A percentile compares a stretch with the other conserved stretches of the same genome.
phyloP scores from a whole-genome alignment of 345 rosid species.

The Corchorus capsularis region DNA sequence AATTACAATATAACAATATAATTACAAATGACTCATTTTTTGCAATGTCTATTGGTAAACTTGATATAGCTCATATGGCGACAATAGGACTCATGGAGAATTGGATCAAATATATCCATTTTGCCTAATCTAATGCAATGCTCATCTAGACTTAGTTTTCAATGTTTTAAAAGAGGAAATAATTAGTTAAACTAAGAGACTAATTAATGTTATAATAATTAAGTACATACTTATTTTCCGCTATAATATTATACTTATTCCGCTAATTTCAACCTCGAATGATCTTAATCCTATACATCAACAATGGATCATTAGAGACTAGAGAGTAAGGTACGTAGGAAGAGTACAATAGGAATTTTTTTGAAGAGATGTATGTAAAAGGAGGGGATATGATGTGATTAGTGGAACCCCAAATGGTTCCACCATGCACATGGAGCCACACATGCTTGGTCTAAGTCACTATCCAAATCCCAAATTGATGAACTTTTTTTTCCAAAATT shows the following conservation, averaged over 20 bases:
- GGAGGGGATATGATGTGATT: not conserved
- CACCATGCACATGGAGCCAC: conserved; percentile 39
- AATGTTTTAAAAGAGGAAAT: not conserved
- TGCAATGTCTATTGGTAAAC: not conserved
- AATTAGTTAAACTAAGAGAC: no score
- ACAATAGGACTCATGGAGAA: not conserved
- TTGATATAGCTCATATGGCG: not conserved
- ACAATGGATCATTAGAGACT: not conserved
- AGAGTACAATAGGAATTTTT: not conserved
- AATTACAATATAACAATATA: not conserved
- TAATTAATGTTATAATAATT: no score
- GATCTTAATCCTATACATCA: not conserved
- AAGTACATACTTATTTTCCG: no score
- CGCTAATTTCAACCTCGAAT: not conserved
- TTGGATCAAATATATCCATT: not conserved
- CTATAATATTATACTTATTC: no score
- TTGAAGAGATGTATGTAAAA: not conserved
- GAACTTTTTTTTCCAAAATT: not conserved
- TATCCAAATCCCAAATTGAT: conserved; percentile 9
- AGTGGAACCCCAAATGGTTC: conserved; percentile 28
- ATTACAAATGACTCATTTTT: no score
- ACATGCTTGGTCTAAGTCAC: conserved; percentile 35
- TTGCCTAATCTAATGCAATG: not conserved
- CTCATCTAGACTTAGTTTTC: not conserved
- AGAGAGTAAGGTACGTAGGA: not conserved